A percentile compares a stretch with the other conserved stretches of the same genome.
Conservation (phyloP, 371 early-diverging fungal species). For the Rhizopus stolonifer region DNA sequence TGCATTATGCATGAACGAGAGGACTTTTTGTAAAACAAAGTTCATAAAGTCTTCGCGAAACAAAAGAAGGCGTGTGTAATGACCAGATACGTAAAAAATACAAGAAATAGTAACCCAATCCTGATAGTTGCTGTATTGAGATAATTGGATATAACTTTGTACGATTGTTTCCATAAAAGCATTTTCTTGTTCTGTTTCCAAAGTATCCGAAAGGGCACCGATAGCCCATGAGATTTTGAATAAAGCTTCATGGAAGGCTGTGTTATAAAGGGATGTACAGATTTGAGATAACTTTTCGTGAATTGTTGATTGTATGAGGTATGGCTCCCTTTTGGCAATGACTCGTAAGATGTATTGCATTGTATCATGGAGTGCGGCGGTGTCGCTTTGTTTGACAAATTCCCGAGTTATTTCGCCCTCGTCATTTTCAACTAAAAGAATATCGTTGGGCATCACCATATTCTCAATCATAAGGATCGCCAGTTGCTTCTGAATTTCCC, state of each 20-base stretch:
- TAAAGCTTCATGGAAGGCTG: slow-evolving; percentile 76
- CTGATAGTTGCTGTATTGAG: slow-evolving; percentile 90
- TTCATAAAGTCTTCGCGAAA: slow-evolving; percentile 96
- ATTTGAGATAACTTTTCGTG: slow-evolving; percentile 56
- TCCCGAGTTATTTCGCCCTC: slow-evolving; percentile 99
- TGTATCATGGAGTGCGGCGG: slow-evolving; percentile 94
- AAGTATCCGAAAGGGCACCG: slow-evolving; percentile 92
- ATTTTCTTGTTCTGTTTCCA: slow-evolving; percentile 89
- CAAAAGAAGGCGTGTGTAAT: slow-evolving; percentile 96
- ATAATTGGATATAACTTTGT: slow-evolving; percentile 86
- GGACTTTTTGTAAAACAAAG: slow-evolving; percentile 94
- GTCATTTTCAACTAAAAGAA: slow-evolving; percentile 97
- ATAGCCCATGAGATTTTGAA: slow-evolving; percentile 98
- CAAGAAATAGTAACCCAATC: slow-evolving; percentile 98
- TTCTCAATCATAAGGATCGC: slow-evolving; percentile 89
- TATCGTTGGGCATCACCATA: slow-evolving; percentile 97
- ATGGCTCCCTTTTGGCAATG: slow-evolving; percentile 86
- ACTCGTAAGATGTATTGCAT: slow-evolving; percentile 95
- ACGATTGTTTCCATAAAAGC: slow-evolving; percentile 84
- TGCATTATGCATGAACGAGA: slow-evolving; percentile 96
- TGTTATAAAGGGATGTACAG: neutral
- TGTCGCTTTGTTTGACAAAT: slow-evolving; percentile 96
- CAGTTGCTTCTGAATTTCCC: slow-evolving; percentile 71
- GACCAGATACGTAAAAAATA: slow-evolving; percentile 97
- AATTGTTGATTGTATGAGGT: slow-evolving; percentile 60